Evolutionary conservation across 1,284 basidiomycete species (phyloP).

Genomic region (Vanrija pseudolonga): DNA sequence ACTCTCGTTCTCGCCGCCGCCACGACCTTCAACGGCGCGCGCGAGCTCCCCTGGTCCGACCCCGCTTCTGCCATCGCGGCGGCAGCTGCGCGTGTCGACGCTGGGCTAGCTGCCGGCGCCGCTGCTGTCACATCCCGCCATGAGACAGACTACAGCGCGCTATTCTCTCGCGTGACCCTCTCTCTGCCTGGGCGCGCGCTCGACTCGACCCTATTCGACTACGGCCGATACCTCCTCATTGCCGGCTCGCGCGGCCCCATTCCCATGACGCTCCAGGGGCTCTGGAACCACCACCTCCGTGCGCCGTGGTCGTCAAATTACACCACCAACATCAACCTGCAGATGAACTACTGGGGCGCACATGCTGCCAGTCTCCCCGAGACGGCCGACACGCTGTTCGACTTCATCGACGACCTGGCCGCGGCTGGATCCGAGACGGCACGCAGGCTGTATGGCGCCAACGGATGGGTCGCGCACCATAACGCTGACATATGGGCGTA

Average conservation of each 20-base stretch:
- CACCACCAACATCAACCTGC: slow-evolving; percentile 16
- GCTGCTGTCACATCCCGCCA: not conserved
- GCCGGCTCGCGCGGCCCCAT: slow-evolving; percentile 1
- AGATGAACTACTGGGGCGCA: slow-evolving; percentile 18
- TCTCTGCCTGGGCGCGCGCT: not conserved
- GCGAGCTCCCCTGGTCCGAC: not conserved
- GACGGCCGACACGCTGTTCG: slow-evolving; percentile 3
- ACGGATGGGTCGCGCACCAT: slow-evolving; percentile 12
- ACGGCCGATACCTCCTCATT: slow-evolving; percentile 13
- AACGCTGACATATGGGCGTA: slow-evolving; percentile 10
- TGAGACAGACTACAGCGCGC: not conserved
- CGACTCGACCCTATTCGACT: slow-evolving; percentile 7
- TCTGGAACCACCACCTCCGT: slow-evolving; percentile 12
- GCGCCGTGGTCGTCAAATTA: slow-evolving; percentile 9
- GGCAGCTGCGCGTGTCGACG: not conserved
- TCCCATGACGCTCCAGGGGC: slow-evolving; percentile 12
- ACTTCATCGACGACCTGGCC: slow-evolving; percentile 5
- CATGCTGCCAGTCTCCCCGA: slow-evolving; percentile 1
- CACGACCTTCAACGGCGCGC: not conserved
- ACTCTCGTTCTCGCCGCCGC: not conserved
- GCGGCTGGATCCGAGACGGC: slow-evolving; percentile 4
- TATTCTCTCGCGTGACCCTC: not conserved
- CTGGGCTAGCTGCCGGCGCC: not conserved
- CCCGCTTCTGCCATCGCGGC: not conserved
- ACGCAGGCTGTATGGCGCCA: slow-evolving; percentile 3